Conservation (phyloP, 2,329 filamentous ascomycete genomes). For the Colletotrichum siamense region DNA sequence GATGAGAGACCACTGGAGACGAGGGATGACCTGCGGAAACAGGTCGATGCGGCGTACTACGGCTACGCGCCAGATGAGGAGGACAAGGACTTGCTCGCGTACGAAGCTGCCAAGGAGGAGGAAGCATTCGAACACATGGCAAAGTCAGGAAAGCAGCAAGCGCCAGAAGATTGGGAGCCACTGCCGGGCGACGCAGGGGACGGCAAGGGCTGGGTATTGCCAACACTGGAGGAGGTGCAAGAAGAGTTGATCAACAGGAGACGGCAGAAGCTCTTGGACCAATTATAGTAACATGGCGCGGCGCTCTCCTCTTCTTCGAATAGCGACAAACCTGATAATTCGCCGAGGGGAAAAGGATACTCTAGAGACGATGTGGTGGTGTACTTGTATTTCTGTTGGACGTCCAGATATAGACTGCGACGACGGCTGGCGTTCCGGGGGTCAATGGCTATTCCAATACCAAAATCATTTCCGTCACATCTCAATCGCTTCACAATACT, state of each 20-base stretch:
- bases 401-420: slow-evolving; percentile 6
- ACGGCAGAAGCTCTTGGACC: slow-evolving; percentile 83
- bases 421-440: slow-evolving; percentile 14
- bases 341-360: background rate
- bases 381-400: slow-evolving; percentile 13
- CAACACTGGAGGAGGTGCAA: slow-evolving; percentile 91
- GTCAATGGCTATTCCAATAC: slow-evolving; percentile 9
- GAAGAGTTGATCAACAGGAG: slow-evolving; percentile 88
- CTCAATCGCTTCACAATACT: background rate
- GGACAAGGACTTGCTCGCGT: slow-evolving; percentile 78
- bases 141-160: slow-evolving; percentile 58
- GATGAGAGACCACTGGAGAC: slow-evolving; percentile 70
- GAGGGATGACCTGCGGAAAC: slow-evolving; percentile 72
- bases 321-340: background rate
- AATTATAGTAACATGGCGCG: slow-evolving; percentile 54
- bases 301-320: background rate
- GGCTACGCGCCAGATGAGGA: slow-evolving; percentile 94
- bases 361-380: background rate
- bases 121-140: slow-evolving; percentile 77
- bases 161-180: slow-evolving; percentile 78
- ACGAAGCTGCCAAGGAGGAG: slow-evolving; percentile 83
- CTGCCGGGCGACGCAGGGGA: slow-evolving; percentile 88
- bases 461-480: slow-evolving; percentile 1
- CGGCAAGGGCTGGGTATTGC: slow-evolving; percentile 81
- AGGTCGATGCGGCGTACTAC: slow-evolving; percentile 94